Conservation (phyloP, 1,284 basidiomycete species). For the Caloboletus inedulis region DNA sequence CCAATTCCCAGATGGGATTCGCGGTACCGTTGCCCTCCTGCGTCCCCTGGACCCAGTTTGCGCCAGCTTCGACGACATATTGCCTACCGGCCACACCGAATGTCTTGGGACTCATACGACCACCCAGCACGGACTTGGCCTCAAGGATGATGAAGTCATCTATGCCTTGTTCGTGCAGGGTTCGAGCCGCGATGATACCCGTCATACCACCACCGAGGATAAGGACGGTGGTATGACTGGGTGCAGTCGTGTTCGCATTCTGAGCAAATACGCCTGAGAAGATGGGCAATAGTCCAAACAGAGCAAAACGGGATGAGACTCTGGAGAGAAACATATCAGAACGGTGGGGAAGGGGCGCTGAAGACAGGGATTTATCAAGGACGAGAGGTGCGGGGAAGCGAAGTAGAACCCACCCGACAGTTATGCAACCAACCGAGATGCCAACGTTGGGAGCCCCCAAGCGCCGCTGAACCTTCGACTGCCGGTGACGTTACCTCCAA, state of each 20-base stretch:
- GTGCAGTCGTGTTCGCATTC: not conserved
- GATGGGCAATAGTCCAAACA: constrained; percentile 3
- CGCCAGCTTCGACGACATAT: constrained; percentile 54
- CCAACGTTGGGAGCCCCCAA: too few relatives aligned
- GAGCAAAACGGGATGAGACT: not conserved
- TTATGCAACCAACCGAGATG: not conserved
- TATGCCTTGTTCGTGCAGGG: constrained; percentile 52
- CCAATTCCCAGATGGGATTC: constrained; percentile 60
- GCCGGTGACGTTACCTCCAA: not conserved
- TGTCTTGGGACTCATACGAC: constrained; percentile 48
- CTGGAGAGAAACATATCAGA: constrained; percentile 9
- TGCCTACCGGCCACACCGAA: constrained; percentile 40
- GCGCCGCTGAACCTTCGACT: too few relatives aligned
- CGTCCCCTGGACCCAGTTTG: constrained; percentile 72
- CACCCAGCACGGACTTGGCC: constrained; percentile 56
- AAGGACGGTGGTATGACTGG: constrained; percentile 37
- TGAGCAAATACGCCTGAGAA: not conserved
- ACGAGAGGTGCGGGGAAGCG: not conserved
- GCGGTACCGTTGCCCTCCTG: constrained; percentile 45
- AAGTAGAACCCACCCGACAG: not conserved
- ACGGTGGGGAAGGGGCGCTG: not conserved
- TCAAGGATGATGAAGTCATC: constrained; percentile 61
- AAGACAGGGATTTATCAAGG: not conserved
- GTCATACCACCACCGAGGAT: constrained; percentile 63
- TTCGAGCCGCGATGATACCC: constrained; percentile 61